phyloP scores from a whole-genome alignment of 345 rosid genomes.

The Salix suchowensis region DNA sequence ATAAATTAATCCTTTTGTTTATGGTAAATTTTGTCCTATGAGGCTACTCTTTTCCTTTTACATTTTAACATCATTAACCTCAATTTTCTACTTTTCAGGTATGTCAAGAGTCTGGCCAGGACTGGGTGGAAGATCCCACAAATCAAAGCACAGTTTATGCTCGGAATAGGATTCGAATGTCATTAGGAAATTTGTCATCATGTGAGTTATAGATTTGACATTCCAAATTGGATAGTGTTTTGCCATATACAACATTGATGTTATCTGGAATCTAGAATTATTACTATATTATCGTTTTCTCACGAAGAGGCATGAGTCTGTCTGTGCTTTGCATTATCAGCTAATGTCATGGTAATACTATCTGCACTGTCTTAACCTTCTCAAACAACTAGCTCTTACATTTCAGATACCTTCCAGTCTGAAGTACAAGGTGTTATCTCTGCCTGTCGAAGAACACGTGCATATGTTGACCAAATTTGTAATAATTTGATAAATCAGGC shows the following conservation, averaged over 20 bases:
- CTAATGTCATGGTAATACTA: neutral
- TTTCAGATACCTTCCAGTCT: slow-evolving; percentile 54
- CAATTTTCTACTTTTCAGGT: slow-evolving; percentile 36
- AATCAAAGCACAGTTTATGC: slow-evolving; percentile 65
- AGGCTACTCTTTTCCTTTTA: neutral
- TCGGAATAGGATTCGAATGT: slow-evolving; percentile 74
- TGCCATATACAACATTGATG: neutral
- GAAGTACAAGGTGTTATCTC: slow-evolving; percentile 63
- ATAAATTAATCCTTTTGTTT: neutral
- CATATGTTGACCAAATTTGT: slow-evolving; percentile 55
- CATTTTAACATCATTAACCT: neutral
- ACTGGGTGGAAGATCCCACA: slow-evolving; percentile 93
- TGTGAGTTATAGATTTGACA: slow-evolving; percentile 38
- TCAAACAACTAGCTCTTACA: slow-evolving; percentile 10
- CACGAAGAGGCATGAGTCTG: neutral
- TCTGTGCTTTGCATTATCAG: neutral
- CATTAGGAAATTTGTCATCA: slow-evolving; percentile 54
- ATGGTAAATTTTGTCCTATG: neutral
- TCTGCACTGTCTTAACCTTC: slow-evolving; percentile 1
- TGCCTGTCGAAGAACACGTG: slow-evolving; percentile 66
- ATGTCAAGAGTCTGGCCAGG: slow-evolving; percentile 45
- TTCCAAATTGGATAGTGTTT: neutral
- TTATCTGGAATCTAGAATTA: neutral
- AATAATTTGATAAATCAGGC: slow-evolving; percentile 46
- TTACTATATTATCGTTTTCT: neutral